Evolutionary conservation across 192 early-diverging fungal species (phyloP), one percentile per base, ranked within the genome.

Genomic region (Tieghemiomyces parasiticus): DNA sequence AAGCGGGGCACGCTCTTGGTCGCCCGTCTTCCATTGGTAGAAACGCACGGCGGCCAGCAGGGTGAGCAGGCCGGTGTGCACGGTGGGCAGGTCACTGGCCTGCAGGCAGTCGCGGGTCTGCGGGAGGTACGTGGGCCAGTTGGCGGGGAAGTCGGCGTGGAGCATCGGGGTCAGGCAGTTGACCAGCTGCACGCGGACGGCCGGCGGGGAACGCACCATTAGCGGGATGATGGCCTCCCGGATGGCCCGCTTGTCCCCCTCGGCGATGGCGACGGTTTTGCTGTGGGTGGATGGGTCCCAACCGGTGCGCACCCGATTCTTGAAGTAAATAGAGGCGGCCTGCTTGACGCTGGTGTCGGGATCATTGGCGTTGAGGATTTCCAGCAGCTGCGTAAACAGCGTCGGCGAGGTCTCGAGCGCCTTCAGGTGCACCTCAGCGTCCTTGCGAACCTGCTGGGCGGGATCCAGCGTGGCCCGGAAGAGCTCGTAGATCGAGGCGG

Each of bases 151-250:
- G 63, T 98, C 95, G 60, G 72, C 70, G 46, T 74, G 69, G 24
- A 98, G 75, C 44, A 94, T 88, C 30, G 76, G 69, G 31, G 80
- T 77, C 48, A 95, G 72, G 46, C 84, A 85, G 47, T 84, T 81
- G 29, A 88, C 70, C 35, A 97, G 74, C 69, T 93, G 91, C 24
- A 84, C 86, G 86, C 85, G 87, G 33, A 92, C 80, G 31, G 79
- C 73, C 53, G 74, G 75, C 29, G 83, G 86, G 32, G 86, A 71
- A n/a, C 74, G 69, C 59, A 78, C 79, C 55, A 97, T 70, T 33
- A 82, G 82, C 16, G 78, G 70, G 29, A 97, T 69, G 61, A 97
- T 90, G 64, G 81, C 77, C 24, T 80, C 74, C 53, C 79, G 77
- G 47, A 92, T 77, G 54, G 81, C 69, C 13, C 61, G 69, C 38